Percentiles rank a stretch among this genome's conserved stretches.
phyloP scores from a whole-genome alignment of 495 filamentous ascomycete genomes.

The Glonium stellatum region DNA sequence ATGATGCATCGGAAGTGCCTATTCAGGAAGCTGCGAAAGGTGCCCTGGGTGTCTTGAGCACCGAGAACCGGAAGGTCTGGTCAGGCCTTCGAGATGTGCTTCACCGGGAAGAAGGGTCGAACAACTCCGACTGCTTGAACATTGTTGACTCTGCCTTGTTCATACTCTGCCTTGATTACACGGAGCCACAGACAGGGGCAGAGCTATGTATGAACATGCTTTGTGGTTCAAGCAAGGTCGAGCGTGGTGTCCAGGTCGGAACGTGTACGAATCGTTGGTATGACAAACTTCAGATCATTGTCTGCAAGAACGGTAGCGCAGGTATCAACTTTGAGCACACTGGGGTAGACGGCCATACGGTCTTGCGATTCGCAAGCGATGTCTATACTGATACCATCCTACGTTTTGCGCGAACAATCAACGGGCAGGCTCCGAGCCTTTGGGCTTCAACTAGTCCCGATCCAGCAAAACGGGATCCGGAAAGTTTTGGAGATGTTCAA shows the following conservation, averaged over 20 bases:
- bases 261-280: conserved; percentile 99
- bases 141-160: conserved; percentile 95
- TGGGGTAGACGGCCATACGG: conserved; percentile 95
- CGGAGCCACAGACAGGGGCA: conserved; percentile 68
- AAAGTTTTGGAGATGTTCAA: conserved; percentile 87
- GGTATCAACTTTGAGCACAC: conserved; percentile 99
- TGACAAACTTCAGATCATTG: conserved; percentile 97
- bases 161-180: conserved; percentile 84
- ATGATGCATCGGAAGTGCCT: conserved; percentile 80
- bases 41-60: conserved; percentile 86
- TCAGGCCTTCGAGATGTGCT: conserved; percentile 84
- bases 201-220: conserved; percentile 97
- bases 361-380: conserved; percentile 90
- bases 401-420: conserved; percentile 91
- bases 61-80: conserved; percentile 95
- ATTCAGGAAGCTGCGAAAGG: conserved; percentile 93
- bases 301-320: conserved; percentile 95
- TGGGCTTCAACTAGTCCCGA: conserved; percentile 91
- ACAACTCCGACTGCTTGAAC: conserved; percentile 88
- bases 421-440: conserved; percentile 82
- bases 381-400: conserved; percentile 98
- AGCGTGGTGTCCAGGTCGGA: conserved; percentile 89
- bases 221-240: conserved; percentile 85
- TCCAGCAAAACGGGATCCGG: conserved; percentile 86
- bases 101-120: conserved; percentile 76